A percentile compares a stretch with the other conserved stretches of the same genome.
phyloP scores from a whole-genome alignment of 805 yeast genomes.

The Starmerella floris region DNA sequence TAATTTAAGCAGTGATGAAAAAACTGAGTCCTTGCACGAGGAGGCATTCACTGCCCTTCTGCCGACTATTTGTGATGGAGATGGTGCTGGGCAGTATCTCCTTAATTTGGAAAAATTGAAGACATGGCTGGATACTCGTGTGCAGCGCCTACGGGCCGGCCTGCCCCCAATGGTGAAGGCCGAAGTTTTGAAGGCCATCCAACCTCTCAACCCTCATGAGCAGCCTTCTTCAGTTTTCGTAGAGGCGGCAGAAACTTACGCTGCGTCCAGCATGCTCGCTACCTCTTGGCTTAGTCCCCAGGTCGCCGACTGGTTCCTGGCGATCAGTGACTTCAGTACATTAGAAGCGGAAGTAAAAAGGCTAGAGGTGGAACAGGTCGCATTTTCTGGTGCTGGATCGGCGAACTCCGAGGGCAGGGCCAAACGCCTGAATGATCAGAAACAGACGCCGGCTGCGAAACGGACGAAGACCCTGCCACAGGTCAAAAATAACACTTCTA shows the following conservation, averaged over 20 bases:
- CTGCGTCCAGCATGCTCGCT: constrained; percentile 20
- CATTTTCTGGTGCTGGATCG: constrained; percentile 6
- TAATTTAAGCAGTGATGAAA: constrained; percentile 15
- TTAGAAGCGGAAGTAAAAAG: constrained; percentile 18
- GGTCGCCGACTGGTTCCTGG: constrained; percentile 14
- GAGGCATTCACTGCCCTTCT: constrained; percentile 7
- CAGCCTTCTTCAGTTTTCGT: constrained; percentile 16
- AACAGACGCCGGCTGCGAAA: constrained; percentile 9
- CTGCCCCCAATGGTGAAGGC: constrained; percentile 17
- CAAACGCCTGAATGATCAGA: constrained; percentile 8
- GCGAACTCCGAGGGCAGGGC: background rate
- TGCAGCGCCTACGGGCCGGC: constrained; percentile 9
- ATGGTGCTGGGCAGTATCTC: background rate
- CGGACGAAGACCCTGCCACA: constrained; percentile 3
- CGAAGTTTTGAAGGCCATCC: constrained; percentile 10
- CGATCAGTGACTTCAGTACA: constrained; percentile 18
- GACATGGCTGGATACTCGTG: constrained; percentile 16
- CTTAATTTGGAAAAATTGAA: constrained; percentile 15
- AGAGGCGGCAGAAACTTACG: constrained; percentile 10
- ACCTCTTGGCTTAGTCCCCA: constrained; percentile 19
- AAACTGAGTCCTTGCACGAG: constrained; percentile 12
- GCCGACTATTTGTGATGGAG: constrained; percentile 9
- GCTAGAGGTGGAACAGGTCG: constrained; percentile 9
- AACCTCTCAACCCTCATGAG: constrained; percentile 15
- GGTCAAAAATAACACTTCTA: constrained; percentile 21